Conservation (phyloP, 129 eudicot genomes). For the Tanacetum coccineum region DNA sequence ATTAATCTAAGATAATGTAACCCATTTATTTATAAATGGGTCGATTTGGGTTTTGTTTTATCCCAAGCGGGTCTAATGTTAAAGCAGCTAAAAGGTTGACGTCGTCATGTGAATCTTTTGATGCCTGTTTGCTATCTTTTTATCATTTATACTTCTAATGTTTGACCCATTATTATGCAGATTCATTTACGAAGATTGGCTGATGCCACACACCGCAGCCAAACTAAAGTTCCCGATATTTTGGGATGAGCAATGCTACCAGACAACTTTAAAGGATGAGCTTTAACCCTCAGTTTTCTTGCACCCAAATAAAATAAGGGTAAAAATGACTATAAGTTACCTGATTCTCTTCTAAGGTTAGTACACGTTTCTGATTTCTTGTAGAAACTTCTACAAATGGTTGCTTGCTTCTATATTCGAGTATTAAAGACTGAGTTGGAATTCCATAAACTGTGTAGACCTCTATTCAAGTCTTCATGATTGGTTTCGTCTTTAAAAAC, state of each 20-base stretch:
- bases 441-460: not conserved
- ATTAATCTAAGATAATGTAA: too few species aligned
- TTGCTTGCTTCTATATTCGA: too few species aligned
- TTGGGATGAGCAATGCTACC: slow-evolving; percentile 75
- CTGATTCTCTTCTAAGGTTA: slow-evolving; percentile 10
- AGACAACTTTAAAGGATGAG: too few species aligned
- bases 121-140: not conserved
- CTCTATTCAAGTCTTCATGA: not conserved
- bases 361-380: not conserved
- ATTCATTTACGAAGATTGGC: slow-evolving; percentile 78
- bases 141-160: not conserved
- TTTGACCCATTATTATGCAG: slow-evolving; percentile 39
- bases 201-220: slow-evolving; percentile 83
- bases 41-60: too few species aligned
- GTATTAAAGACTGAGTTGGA: not conserved
- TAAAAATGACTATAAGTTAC: too few species aligned
- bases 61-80: not conserved
- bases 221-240: slow-evolving; percentile 55
- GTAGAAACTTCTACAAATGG: not conserved
- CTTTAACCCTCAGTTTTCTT: slow-evolving; percentile 31
- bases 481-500: not conserved
- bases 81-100: not conserved
- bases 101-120: slow-evolving; percentile 9
- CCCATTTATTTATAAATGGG: too few species aligned
- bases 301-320: too few species aligned